These are phyloP conservation scores for Populus hybrid DNA, from an alignment of 441 rosid species.

Conservation along the genomic window DNA sequence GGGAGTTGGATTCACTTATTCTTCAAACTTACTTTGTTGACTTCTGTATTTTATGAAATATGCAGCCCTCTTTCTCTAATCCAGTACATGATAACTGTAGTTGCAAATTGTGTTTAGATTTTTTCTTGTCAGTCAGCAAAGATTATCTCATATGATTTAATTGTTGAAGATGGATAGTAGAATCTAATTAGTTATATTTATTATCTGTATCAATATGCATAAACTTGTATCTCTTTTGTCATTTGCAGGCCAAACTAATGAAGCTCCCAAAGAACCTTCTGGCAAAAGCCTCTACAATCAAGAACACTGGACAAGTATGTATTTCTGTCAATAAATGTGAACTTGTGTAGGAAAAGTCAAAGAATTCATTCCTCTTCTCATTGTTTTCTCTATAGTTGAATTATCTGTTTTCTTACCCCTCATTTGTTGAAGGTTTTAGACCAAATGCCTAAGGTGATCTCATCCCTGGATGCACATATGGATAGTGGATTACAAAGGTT, in stretches of 20 bases:
- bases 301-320: constrained; percentile 58
- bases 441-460: constrained; percentile 57
- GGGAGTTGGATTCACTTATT: not conserved
- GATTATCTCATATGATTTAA: not conserved
- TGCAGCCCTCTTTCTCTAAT: not conserved
- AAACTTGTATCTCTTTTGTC: not conserved
- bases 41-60: not conserved
- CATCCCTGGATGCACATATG: constrained; percentile 62
- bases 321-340: not conserved
- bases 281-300: constrained; percentile 47
- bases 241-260: constrained; percentile 44
- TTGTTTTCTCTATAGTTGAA: not conserved
- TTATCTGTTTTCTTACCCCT: not conserved
- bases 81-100: not conserved
- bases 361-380: not conserved
- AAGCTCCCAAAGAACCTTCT: constrained; percentile 65
- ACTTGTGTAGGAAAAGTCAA: not conserved
- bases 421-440: constrained; percentile 42
- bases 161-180: not conserved
- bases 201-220: not conserved
- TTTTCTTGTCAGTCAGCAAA: no score
- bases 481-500: constrained; percentile 59
- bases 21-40: not conserved
- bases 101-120: not conserved
- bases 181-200: not conserved